Conservation (phyloP, 257 asterid genomes). For the Thymus quinquecostatus region DNA sequence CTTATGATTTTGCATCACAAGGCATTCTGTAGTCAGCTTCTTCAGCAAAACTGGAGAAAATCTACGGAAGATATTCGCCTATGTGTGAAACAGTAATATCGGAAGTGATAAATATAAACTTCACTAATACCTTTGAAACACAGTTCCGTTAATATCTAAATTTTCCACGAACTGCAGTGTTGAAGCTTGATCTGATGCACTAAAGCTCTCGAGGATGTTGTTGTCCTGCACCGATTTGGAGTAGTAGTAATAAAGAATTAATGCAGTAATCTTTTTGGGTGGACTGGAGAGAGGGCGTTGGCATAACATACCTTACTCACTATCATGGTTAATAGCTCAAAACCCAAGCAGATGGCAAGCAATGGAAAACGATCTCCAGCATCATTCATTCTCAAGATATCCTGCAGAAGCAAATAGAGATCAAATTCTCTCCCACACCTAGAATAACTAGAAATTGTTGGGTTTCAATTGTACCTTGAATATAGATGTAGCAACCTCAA, state of each 20-base stretch:
- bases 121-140: constrained; percentile 71
- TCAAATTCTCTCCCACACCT: not conserved
- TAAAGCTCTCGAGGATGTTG: constrained; percentile 72
- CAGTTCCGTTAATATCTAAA: constrained; percentile 55
- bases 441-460: constrained; percentile 1
- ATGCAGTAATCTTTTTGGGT: not conserved
- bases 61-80: constrained; percentile 41
- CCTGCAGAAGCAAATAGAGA: constrained; percentile 52
- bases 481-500: constrained; percentile 60
- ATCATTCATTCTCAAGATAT: constrained; percentile 72
- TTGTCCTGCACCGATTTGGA: constrained; percentile 53
- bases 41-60: constrained; percentile 70
- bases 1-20: constrained; percentile 72
- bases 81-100: not conserved
- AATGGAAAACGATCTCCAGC: constrained; percentile 89
- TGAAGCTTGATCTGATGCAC: constrained; percentile 77
- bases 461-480: constrained; percentile 58
- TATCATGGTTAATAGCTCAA: constrained; percentile 82
- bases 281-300: constrained; percentile 8
- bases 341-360: constrained; percentile 95
- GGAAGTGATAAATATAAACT: not conserved
- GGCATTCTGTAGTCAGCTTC: constrained; percentile 73
- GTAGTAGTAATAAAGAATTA: not conserved
- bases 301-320: constrained; percentile 72
- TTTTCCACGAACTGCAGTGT: constrained; percentile 63